These are phyloP conservation scores for Colletotrichum sp. DNA, from an alignment of 2,329 filamentous ascomycete genomes.

Conservation along the genomic window DNA sequence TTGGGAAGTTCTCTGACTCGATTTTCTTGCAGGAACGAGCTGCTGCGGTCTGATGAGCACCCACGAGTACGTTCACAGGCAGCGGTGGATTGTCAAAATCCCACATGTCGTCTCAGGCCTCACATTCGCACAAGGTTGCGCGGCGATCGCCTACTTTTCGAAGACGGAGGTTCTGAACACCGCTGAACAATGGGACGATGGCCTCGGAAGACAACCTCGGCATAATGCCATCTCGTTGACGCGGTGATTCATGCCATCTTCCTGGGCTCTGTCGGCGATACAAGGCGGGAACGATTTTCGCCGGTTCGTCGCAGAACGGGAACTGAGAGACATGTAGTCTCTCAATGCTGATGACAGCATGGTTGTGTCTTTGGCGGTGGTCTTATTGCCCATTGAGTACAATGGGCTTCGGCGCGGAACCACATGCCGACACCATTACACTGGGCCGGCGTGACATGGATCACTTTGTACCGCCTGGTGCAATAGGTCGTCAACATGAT, in stretches of 20 bases:
- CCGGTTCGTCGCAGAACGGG: neutral
- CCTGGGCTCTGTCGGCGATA: neutral
- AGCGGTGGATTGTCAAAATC: neutral
- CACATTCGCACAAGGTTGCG: neutral
- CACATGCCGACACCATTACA: neutral
- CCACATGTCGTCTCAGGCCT: neutral
- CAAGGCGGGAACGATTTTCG: neutral
- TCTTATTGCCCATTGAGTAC: neutral
- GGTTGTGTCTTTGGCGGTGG: neutral
- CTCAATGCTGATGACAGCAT: neutral
- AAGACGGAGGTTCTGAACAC: neutral
- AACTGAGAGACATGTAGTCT: neutral
- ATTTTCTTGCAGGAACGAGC: neutral
- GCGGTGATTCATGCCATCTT: neutral
- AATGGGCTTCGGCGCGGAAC: neutral
- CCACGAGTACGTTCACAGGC: neutral
- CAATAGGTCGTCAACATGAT: neutral
- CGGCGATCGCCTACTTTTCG: accelerated
- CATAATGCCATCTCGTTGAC: neutral
- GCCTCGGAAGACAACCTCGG: neutral
- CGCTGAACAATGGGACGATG: neutral
- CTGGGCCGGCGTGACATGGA: neutral
- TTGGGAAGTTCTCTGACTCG: neutral
- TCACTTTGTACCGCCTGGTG: neutral
- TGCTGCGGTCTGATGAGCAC: neutral